Evolutionary conservation across 2,329 filamentous ascomycete genomes (phyloP).

Genomic region (Paraphoma sp.): DNA sequence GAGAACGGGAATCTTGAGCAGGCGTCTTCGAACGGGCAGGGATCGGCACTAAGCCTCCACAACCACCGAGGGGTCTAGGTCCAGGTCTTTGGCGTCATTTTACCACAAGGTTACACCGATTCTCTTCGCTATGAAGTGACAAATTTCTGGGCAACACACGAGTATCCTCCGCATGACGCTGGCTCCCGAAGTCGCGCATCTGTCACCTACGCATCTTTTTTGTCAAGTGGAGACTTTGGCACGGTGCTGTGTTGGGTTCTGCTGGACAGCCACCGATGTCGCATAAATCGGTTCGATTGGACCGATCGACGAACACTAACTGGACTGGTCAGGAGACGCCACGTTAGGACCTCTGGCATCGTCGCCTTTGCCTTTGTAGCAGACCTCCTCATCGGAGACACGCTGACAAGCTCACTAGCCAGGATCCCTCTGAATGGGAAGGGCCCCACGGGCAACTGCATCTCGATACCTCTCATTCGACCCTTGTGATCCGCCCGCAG

Average conservation of each 20-base stretch:
- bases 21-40: slow-evolving; percentile 19
- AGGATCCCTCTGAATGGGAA: slow-evolving; percentile 39
- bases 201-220: background rate
- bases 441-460: slow-evolving; percentile 36
- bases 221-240: background rate
- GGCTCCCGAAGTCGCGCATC: background rate
- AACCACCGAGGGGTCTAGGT: background rate
- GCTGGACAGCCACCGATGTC: slow-evolving; percentile 23
- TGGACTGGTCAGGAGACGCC: background rate
- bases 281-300: slow-evolving; percentile 19
- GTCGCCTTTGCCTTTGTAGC: background rate
- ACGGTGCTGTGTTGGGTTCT: slow-evolving; percentile 2
- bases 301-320: slow-evolving; percentile 14
- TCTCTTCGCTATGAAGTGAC: background rate
- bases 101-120: background rate
- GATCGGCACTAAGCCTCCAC: slow-evolving; percentile 20
- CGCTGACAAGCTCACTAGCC: slow-evolving; percentile 36
- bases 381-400: slow-evolving; percentile 5
- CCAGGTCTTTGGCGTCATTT: background rate
- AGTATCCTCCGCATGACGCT: background rate
- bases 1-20: slow-evolving; percentile 23
- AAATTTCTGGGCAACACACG: background rate
- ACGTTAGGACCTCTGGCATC: background rate
- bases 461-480: slow-evolving; percentile 36
- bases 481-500: slow-evolving; percentile 39